Conservation (phyloP, 2,329 filamentous ascomycete species). For the Cryoendolithus antarcticus region DNA sequence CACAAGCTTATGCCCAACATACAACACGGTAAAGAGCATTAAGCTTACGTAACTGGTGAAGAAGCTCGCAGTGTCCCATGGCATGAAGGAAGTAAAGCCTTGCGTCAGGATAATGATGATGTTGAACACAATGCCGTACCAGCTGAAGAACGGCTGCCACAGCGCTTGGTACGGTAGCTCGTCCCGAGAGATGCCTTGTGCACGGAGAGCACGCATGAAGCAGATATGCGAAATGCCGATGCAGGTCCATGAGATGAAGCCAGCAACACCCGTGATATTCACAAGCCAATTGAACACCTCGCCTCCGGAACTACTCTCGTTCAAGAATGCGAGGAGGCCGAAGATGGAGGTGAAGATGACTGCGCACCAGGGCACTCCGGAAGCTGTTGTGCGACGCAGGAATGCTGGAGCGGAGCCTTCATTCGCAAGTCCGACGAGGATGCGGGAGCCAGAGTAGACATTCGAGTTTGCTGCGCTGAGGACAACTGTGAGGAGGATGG, state of each 20-base stretch:
- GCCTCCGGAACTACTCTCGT: slow-evolving; percentile 58
- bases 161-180: slow-evolving; percentile 58
- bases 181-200: slow-evolving; percentile 55
- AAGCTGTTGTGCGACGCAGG: slow-evolving; percentile 44
- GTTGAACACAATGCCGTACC: slow-evolving; percentile 50
- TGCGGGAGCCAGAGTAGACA: slow-evolving; percentile 56
- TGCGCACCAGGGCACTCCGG: slow-evolving; percentile 63
- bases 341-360: slow-evolving; percentile 55
- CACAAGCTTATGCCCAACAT: slow-evolving; percentile 58
- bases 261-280: slow-evolving; percentile 59
- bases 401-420: slow-evolving; percentile 42
- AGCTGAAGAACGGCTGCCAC: slow-evolving; percentile 61
- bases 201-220: slow-evolving; percentile 57
- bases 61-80: slow-evolving; percentile 59
- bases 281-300: slow-evolving; percentile 65
- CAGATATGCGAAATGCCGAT: slow-evolving; percentile 60
- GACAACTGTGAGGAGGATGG: slow-evolving; percentile 55
- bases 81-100: slow-evolving; percentile 64
- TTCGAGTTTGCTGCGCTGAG: slow-evolving; percentile 59
- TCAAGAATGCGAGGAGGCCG: slow-evolving; percentile 59
- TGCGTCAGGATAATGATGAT: slow-evolving; percentile 63
- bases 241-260: slow-evolving; percentile 60
- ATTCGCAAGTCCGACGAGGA: slow-evolving; percentile 55
- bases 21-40: slow-evolving; percentile 56
- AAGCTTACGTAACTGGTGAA: slow-evolving; percentile 65